Base-by-base conservation (phyloP, 352 stramenopile genomes). In the Pythium periplocum region DNA sequence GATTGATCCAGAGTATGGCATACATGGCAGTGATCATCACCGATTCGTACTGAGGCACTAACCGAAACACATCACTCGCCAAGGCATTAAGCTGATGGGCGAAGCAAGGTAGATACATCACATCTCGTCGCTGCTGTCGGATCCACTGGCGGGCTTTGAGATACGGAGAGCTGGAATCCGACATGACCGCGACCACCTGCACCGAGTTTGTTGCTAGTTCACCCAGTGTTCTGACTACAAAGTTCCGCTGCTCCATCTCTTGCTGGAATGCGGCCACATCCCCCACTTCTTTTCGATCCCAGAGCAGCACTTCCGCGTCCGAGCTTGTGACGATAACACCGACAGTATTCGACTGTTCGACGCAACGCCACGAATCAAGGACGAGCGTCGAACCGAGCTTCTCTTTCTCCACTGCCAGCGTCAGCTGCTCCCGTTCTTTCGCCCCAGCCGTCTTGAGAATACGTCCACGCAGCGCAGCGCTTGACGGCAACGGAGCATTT, bases 21-120 rank as follows among this genome's bases (percentile, higher is more conserved):
- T 26, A 26, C 17, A 26, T 26, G 17, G 42, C 52, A 4, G 38
- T 4, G 26, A 38, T 40, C 7, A 65, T 17, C 34, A 49, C 35
- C 6, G 48, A 33, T 2, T 47, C 36, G 17, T 52, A 65, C 3
- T n/a, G 12, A 3, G 58, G 58, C 35, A 57, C 52, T 12, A 60
- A 37, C 34, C 48, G 26, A 17, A 60, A 56, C 30, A 60, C 35
- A n/a, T 65, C 51, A 7, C 40, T 32, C 17, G 54, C n/a, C 4
- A 65, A 51, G 10, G 58, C 51, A 17, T 60, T 52, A 1, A 65
- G 47, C 47, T 60, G 51, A 31, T 65, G 58, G 4, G 52, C 58
- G 6, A 53, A 6, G n/a, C 58, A 65, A 2, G 58, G 58, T 33
- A 65, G 48, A 26, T 60, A 51, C 58, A 65, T 65, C 30, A 65